Evolutionary conservation across 2,329 filamentous ascomycete genomes (phyloP), one percentile per base, ranked within the genome.

Genomic region (Ceratocystiopsis minuta): DNA sequence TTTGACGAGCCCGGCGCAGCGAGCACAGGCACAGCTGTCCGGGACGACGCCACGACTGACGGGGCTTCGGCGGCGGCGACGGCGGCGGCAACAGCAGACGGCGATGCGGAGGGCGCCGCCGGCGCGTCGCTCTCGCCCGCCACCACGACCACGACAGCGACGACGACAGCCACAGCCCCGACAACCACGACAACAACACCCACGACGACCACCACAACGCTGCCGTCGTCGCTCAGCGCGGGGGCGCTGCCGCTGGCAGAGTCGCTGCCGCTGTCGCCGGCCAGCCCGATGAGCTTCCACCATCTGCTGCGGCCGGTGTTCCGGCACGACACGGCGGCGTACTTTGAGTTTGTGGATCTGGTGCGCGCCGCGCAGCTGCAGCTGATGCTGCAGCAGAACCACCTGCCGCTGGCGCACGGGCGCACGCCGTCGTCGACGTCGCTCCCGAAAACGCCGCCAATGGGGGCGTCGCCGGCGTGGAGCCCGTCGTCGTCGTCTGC

Each of bases 241-340:
- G 24, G 24, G n/a, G 17, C 20, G 33, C 33, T 20, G 4, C 34
- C 31, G 3, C 16, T 14, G 16, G 16, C 39, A 28, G 43, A 45
- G 4, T 20, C 37, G 5, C 32, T 36, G 6, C 58, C 61, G 4
- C 54, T 64, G 11, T 57, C 64, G 1, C 72, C 72, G 4, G 69
- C 71, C 0, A 70, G 73, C 41, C 74, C 75, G 3, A 77, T 68
- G 10, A 84, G 80, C 55, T 85, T 95, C 52, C 75, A 80, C 0
- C 80, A 94, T 53, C 70, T 96, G 3, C 63, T 98, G 34, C 80
- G 83, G 40, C 81, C 86, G 0, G 72, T 95, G 3, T 70, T 95
- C 38, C 77, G 90, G 31, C 84, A 74, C 20, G 90, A 98, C 54
- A 64, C 93, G 6, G 65, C 70, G 11, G 73, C 84, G 0, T 96